Conservation (phyloP, 352 stramenopile species). For the Phytophthora boehmeriae region DNA sequence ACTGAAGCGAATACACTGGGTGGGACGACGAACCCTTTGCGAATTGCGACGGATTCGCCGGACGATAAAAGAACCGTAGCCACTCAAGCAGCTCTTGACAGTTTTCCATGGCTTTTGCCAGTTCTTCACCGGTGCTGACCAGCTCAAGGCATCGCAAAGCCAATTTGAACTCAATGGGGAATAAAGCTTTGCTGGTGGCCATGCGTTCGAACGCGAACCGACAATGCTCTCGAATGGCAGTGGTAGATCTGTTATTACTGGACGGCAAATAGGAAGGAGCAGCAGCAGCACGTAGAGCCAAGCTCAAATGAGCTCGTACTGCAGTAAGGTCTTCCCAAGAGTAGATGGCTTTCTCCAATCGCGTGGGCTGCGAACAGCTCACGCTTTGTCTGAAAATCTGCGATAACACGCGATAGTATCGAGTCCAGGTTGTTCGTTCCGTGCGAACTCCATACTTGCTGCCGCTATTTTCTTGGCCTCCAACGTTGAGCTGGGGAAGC, state of each 20-base stretch:
- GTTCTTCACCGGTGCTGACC: conserved; percentile 33
- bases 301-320: conserved; percentile 42
- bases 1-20: conserved; percentile 61
- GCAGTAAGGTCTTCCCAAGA: conserved; percentile 51
- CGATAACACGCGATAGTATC: conserved; percentile 34
- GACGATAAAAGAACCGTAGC: conserved; percentile 72
- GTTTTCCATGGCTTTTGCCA: conserved; percentile 32
- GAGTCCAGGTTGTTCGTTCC: conserved; percentile 27
- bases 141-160: conserved; percentile 50
- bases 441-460: conserved; percentile 11
- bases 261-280: conserved; percentile 20
- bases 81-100: conserved; percentile 47
- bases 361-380: conserved; percentile 15
- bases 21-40: conserved; percentile 55
- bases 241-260: conserved; percentile 14
- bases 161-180: conserved; percentile 75
- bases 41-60: conserved; percentile 62
- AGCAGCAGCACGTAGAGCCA: conserved; percentile 46
- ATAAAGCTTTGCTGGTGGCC: conserved; percentile 44
- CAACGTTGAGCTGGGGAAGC: conserved; percentile 14
- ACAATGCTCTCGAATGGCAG: conserved; percentile 37
- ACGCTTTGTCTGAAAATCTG: conserved; percentile 37
- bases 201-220: conserved; percentile 38
- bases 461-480: conserved; percentile 10
- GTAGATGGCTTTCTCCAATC: conserved; percentile 41